Conservation (phyloP, 257 asterid genomes). For the Fraxinus anomala region DNA sequence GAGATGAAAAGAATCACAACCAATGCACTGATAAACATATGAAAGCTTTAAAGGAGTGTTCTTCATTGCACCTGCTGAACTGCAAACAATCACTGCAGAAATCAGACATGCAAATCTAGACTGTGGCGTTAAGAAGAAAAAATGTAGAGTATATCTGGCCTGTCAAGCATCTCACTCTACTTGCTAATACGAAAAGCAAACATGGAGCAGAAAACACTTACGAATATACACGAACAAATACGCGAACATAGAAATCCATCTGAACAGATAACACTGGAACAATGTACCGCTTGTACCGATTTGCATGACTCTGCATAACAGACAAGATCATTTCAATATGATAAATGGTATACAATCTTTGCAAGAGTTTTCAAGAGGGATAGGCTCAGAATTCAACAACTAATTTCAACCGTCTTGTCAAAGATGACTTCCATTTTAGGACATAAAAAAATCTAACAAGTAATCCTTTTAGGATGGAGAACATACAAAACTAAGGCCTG, state of each 20-base stretch:
- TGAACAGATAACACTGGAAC: constrained; percentile 92
- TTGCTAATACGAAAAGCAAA: constrained; percentile 11
- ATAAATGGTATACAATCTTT: background rate
- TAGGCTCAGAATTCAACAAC: background rate
- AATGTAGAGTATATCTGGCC: background rate
- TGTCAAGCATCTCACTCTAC: constrained; percentile 1
- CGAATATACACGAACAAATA: constrained; percentile 90
- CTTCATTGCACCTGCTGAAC: constrained; percentile 95
- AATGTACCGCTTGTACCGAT: constrained; percentile 89
- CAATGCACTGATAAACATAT: constrained; percentile 87
- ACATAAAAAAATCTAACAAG: background rate
- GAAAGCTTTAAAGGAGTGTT: constrained; percentile 93
- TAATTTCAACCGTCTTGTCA: background rate
- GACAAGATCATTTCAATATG: constrained; percentile 12
- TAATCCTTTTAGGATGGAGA: background rate
- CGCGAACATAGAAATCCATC: constrained; percentile 96
- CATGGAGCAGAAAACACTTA: constrained; percentile 44
- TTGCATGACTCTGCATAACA: constrained; percentile 88
- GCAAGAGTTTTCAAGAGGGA: background rate
- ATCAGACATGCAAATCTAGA: constrained; percentile 17
- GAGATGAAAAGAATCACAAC: constrained; percentile 97
- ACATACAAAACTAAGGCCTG: background rate
- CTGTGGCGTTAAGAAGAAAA: background rate
- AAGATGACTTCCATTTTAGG: background rate
- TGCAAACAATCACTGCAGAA: constrained; percentile 41